Evolutionary conservation across 2,329 filamentous ascomycete genomes (phyloP), one percentile per base, ranked within the genome.

Genomic region (Neocatenulostroma microsporum): DNA sequence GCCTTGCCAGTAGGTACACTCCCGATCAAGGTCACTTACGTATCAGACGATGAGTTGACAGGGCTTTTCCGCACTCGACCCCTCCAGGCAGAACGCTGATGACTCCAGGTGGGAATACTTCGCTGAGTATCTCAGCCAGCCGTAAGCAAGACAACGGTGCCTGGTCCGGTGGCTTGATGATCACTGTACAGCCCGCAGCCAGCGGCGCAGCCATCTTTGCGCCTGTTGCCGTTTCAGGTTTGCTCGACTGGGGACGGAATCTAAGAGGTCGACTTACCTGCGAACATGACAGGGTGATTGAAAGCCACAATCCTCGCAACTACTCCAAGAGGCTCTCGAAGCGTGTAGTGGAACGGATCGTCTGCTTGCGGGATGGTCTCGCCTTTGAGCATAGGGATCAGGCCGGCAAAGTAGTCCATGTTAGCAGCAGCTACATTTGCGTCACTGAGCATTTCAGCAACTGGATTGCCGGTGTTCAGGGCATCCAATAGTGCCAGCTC

Each of bases 281-380:
- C 70, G 44, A 75, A 75, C 29, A 76, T 62, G 17, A 76, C 59
- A 3, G 73, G 73, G 42, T 76, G 72, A 51, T 78, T 78, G 55
- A 74, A 78, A 0, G 73, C 70, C 1, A 73, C 74, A 41, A 78
- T 70, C 32, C 70, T 67, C 1, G 64, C 70, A 0, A 75, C 72
- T 2, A 79, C 74, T 2, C 75, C 76, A 1, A 77, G 66, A 0
- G 76, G 71, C 5, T 70, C 63, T 12, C 73, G 68, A 2, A 60
- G 32, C 0, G 57, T 58, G 38, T 50, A 48, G 36, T 51, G 41
- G 24, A 51, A 45, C 12, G 30, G 34, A 10, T 45, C 37, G 17
- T 53, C 45, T 7, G 37, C 31, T 15, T 40, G 37, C 3, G 47
- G 41, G 17, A 47, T 47, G 7, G 48, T 55, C 30, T 53, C 51